Conservation (phyloP, 805 yeast species). For the Saccharomyces jurei region DNA sequence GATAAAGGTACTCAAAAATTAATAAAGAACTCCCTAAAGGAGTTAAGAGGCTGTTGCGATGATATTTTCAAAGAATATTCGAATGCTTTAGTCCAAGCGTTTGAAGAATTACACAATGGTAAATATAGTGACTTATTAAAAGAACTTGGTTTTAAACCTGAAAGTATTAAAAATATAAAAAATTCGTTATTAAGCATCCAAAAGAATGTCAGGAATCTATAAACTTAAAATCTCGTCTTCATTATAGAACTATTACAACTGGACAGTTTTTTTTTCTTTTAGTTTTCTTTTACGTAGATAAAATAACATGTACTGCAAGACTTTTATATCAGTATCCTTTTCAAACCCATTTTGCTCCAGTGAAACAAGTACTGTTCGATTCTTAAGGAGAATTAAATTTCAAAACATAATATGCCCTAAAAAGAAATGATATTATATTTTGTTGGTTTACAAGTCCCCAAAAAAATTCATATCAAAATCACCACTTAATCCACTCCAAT, state of each 20-base stretch:
- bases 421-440: neutral
- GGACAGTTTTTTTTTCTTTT: neutral
- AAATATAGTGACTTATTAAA: slow-evolving; percentile 4
- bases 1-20: slow-evolving; percentile 10
- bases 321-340: neutral
- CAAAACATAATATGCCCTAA: neutral
- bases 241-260: neutral
- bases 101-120: slow-evolving; percentile 3
- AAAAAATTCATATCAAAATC: neutral
- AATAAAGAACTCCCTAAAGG: slow-evolving; percentile 14
- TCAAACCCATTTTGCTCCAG: neutral
- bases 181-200: slow-evolving; percentile 10
- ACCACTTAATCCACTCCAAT: slow-evolving; percentile 26
- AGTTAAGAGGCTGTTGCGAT: slow-evolving; percentile 20
- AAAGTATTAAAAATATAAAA: slow-evolving; percentile 4
- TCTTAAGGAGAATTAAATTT: neutral
- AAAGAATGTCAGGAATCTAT: slow-evolving; percentile 16
- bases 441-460: neutral
- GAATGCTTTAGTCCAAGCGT: slow-evolving; percentile 1
- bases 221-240: neutral
- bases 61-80: slow-evolving; percentile 5
- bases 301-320: neutral
- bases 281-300: neutral
- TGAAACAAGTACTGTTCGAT: neutral
- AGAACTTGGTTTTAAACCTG: slow-evolving; percentile 7